Conservation (phyloP, 768 basidiomycete genomes). For the Tricholoma sp. region DNA sequence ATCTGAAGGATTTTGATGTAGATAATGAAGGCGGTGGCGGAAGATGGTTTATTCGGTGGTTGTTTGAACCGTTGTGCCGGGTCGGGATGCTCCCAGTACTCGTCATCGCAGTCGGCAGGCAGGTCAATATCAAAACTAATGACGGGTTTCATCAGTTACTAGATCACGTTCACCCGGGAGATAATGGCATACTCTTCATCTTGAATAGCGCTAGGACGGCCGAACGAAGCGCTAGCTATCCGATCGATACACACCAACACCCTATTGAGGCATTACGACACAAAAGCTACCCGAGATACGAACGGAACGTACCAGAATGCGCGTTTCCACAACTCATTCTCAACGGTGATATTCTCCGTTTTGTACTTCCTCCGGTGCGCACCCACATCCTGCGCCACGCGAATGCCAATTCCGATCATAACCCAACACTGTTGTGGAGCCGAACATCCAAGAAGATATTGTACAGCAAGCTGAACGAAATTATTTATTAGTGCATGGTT, state of each 20-base stretch:
- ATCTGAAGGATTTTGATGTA: conserved; percentile 59
- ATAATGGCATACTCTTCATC: conserved; percentile 65
- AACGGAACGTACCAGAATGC: conserved; percentile 47
- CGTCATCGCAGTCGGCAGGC: conserved; percentile 61
- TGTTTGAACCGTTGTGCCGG: conserved; percentile 62
- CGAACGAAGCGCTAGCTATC: conserved; percentile 47
- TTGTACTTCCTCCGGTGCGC: conserved; percentile 49
- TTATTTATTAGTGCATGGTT: background rate
- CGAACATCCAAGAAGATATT: conserved; percentile 52
- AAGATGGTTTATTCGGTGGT: conserved; percentile 56
- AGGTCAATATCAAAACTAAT: conserved; percentile 73
- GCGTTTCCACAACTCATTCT: conserved; percentile 74
- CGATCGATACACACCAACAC: conserved; percentile 51
- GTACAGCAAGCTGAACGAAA: conserved; percentile 39
- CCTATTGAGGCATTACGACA: conserved; percentile 27
- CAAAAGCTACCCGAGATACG: conserved; percentile 6
- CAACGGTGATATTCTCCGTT: conserved; percentile 33
- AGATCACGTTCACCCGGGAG: background rate
- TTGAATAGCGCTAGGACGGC: conserved; percentile 72
- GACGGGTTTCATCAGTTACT: background rate
- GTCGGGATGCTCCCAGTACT: conserved; percentile 67
- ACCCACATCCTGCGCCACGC: conserved; percentile 74
- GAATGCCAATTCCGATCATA: conserved; percentile 64
- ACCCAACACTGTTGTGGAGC: conserved; percentile 67
- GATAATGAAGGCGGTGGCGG: conserved; percentile 50